These are phyloP conservation scores for Solanum acaule DNA, from an alignment of 257 asterid genomes.

Conservation along the genomic window DNA sequence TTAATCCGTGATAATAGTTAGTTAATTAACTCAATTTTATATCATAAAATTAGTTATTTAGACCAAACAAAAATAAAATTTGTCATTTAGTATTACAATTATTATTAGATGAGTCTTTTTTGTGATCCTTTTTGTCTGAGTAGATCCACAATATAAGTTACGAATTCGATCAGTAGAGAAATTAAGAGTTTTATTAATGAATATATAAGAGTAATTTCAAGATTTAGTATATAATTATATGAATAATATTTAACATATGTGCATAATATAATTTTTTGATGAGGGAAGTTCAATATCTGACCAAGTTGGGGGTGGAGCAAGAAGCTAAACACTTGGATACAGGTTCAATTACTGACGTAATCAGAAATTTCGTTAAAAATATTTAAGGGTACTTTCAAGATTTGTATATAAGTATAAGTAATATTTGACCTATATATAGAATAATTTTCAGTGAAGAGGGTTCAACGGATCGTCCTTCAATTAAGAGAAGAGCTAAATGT, in stretches of 20 bases:
- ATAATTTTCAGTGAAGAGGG: too few relatives aligned
- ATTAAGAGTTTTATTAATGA: neutral
- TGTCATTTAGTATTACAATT: neutral
- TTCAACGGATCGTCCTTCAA: too few relatives aligned
- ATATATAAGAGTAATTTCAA: neutral
- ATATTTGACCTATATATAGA: too few relatives aligned
- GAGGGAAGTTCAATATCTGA: neutral
- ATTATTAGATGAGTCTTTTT: neutral
- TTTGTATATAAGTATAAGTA: too few relatives aligned
- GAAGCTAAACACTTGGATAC: neutral
- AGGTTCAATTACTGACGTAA: neutral
- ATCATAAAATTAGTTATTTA: neutral
- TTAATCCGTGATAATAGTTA: neutral
- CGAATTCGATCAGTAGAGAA: fast-evolving
- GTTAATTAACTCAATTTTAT: neutral
- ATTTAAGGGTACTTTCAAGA: neutral
- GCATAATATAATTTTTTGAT: neutral
- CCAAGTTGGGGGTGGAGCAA: neutral
- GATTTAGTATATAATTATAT: neutral
- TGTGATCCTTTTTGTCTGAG: neutral
- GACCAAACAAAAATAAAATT: neutral
- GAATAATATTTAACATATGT: neutral
- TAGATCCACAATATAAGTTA: neutral
- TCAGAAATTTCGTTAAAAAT: too few relatives aligned
- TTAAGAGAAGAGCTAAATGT: neutral